Conservation (phyloP, 2,329 filamentous ascomycete genomes). For the Dendrostoma leiphaemia region DNA sequence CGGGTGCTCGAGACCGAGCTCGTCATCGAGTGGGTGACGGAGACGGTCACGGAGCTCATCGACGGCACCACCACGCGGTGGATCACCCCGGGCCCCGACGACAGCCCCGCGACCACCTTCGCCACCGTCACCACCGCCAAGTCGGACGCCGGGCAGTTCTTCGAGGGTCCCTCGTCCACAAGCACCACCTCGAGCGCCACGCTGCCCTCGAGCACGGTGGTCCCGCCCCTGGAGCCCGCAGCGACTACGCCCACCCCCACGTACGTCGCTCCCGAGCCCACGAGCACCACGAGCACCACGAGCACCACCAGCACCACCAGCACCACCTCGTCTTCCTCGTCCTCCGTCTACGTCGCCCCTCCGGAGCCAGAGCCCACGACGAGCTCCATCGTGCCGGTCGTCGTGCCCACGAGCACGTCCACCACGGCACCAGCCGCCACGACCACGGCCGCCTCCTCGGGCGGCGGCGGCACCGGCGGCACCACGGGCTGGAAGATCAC, state of each 20-base stretch:
- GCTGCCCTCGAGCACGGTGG: slow-evolving; percentile 30
- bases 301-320: slow-evolving; percentile 26
- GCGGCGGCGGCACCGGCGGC: slow-evolving; percentile 23
- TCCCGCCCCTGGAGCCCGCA: slow-evolving; percentile 11
- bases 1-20: slow-evolving; percentile 44
- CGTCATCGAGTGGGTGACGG: slow-evolving; percentile 49
- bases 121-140: slow-evolving; percentile 23
- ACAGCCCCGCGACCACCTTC: slow-evolving; percentile 21
- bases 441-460: slow-evolving; percentile 25
- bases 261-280: slow-evolving; percentile 22
- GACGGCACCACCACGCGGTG: slow-evolving; percentile 48
- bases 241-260: slow-evolving; percentile 8
- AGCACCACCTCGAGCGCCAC: slow-evolving; percentile 27
- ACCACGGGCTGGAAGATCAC: slow-evolving; percentile 21
- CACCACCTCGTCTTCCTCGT: slow-evolving; percentile 21
- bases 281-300: slow-evolving; percentile 25
- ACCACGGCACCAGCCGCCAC: slow-evolving; percentile 26
- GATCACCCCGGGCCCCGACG: slow-evolving; percentile 33
- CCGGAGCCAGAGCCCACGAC: slow-evolving; percentile 26
- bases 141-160: slow-evolving; percentile 28
- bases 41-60: slow-evolving; percentile 47
- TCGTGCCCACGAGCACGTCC: slow-evolving; percentile 19
- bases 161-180: slow-evolving; percentile 23
- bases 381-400: slow-evolving; percentile 18
- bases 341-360: slow-evolving; percentile 20